Conservation (phyloP, 805 yeast species). For the Jamesozyma jinghongensis region DNA sequence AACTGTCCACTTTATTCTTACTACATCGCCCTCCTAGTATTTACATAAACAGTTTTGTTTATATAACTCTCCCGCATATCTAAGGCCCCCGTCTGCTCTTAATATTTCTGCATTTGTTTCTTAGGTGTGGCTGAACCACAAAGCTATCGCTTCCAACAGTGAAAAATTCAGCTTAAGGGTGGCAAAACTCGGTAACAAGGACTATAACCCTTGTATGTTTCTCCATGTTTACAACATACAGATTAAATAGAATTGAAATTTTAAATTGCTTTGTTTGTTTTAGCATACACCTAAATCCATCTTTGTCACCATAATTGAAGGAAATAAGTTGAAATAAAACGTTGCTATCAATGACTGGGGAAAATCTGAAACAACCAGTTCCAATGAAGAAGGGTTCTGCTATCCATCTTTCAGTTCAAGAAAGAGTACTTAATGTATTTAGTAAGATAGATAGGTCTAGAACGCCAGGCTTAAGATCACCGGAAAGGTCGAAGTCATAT, state of each 20-base stretch:
- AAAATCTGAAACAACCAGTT: conserved; percentile 20
- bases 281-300: background rate
- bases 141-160: background rate
- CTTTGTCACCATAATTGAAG: too few species aligned
- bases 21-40: too few species aligned
- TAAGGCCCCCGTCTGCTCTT: too few species aligned
- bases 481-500: conserved; percentile 1
- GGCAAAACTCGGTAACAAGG: background rate
- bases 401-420: conserved; percentile 10
- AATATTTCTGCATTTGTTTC: too few species aligned
- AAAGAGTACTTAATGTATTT: background rate
- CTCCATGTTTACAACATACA: too few species aligned
- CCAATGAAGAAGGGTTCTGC: conserved; percentile 18
- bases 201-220: background rate
- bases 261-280: background rate
- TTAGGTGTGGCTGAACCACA: too few species aligned
- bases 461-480: conserved; percentile 6
- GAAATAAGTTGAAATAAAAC: too few species aligned
- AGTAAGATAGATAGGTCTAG: conserved; percentile 13
- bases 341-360: conserved; percentile 7
- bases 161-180: too few species aligned
- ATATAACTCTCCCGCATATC: too few species aligned
- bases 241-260: too few species aligned
- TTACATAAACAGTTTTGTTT: too few species aligned
- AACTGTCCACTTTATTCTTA: too few species aligned